phyloP scores from a whole-genome alignment of 768 basidiomycete genomes.

The Gloeostereum incarnatum region DNA sequence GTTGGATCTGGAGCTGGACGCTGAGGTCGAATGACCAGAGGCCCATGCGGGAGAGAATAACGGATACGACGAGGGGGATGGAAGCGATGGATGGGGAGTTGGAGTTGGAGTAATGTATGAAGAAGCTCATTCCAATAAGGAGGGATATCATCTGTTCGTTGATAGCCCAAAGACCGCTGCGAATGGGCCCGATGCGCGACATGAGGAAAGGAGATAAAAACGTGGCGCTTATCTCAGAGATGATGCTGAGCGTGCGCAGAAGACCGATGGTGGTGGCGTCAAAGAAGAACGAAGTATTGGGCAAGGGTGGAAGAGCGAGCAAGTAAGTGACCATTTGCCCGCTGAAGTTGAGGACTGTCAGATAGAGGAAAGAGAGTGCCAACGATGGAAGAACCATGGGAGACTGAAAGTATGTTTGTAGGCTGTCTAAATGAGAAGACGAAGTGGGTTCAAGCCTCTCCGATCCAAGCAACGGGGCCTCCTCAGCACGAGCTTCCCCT shows the following conservation, averaged over 20 bases:
- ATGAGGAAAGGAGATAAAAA: conserved; percentile 17
- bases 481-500: not conserved
- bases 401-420: conserved; percentile 13
- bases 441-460: no score
- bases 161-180: conserved; percentile 20
- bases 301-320: no score
- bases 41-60: conserved; percentile 17
- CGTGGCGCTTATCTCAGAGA: conserved; percentile 18
- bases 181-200: conserved; percentile 14
- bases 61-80: conserved; percentile 12
- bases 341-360: conserved; percentile 19
- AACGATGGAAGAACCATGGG: conserved; percentile 15
- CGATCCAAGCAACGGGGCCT: not conserved
- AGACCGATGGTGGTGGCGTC: conserved; percentile 13
- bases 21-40: conserved; percentile 21
- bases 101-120: conserved; percentile 7
- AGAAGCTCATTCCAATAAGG: conserved; percentile 10
- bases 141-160: conserved; percentile 18
- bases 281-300: conserved; percentile 15
- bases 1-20: conserved; percentile 17
- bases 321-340: conserved; percentile 20
- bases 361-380: conserved; percentile 16
- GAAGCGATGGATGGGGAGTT: conserved; percentile 8
- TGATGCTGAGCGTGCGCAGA: conserved; percentile 13
- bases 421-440: conserved; percentile 3